Conservation (phyloP, 1,139 yeast genomes). For the Eremothecium coryli region DNA sequence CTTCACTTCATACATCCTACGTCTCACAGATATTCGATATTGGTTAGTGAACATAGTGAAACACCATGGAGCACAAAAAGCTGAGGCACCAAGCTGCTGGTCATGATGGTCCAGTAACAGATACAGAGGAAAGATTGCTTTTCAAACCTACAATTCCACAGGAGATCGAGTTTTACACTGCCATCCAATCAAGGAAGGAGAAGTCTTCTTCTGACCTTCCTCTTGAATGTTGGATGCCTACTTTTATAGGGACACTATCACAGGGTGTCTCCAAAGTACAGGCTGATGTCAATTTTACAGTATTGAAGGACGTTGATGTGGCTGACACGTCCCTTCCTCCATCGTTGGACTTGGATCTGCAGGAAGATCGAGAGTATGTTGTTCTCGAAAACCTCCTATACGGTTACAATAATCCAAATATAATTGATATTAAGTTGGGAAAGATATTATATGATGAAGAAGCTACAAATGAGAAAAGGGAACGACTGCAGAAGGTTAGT, state of each 20-base stretch:
- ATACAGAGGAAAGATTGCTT: slow-evolving; percentile 54
- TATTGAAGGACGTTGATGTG: slow-evolving; percentile 7
- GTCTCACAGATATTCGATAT: too few relatives aligned
- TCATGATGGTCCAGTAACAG: slow-evolving; percentile 68
- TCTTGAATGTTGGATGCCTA: slow-evolving; percentile 48
- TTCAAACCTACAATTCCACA: slow-evolving; percentile 56
- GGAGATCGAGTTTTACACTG: slow-evolving; percentile 64
- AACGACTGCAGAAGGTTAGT: slow-evolving; percentile 56
- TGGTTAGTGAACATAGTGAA: too few relatives aligned
- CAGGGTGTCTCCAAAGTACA: slow-evolving; percentile 2
- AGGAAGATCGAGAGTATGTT: slow-evolving; percentile 33
- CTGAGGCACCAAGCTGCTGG: slow-evolving; percentile 68
- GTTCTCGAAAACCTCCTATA: slow-evolving; percentile 65
- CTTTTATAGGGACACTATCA: slow-evolving; percentile 34
- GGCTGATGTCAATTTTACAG: neutral
- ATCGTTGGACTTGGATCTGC: neutral
- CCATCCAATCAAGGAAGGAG: slow-evolving; percentile 13
- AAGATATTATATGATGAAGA: slow-evolving; percentile 53
- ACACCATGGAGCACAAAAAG: slow-evolving; percentile 11
- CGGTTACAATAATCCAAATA: slow-evolving; percentile 57
- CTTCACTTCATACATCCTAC: too few relatives aligned
- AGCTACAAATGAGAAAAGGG: slow-evolving; percentile 49
- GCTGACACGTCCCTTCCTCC: neutral
- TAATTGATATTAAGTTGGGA: slow-evolving; percentile 81
- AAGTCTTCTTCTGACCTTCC: slow-evolving; percentile 29